These are phyloP conservation scores for Lactifluus echinatus DNA, from an alignment of 768 basidiomycete genomes.

Conservation along the genomic window DNA sequence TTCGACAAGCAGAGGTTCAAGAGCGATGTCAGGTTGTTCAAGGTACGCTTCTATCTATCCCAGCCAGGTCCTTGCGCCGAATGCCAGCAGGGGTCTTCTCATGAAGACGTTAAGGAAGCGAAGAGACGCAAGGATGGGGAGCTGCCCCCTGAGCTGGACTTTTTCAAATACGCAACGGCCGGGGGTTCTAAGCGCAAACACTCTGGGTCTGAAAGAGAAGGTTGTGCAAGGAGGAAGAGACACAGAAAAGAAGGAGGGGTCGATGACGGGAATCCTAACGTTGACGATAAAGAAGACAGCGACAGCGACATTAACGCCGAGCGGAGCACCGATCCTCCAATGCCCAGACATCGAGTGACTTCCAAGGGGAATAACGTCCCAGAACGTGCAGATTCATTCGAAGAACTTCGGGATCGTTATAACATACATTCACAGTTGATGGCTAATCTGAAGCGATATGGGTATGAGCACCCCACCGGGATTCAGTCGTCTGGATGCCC, in stretches of 20 bases:
- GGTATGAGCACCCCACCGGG: constrained; percentile 62
- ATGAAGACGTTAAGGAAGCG: constrained; percentile 22
- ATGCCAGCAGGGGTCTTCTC: constrained; percentile 23
- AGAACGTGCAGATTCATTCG: constrained; percentile 46
- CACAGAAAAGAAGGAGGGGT: constrained; percentile 16
- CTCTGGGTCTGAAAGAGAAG: constrained; percentile 7
- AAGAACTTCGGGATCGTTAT: constrained; percentile 49
- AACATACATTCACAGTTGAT: constrained; percentile 50
- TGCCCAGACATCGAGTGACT: constrained; percentile 53
- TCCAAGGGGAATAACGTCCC: constrained; percentile 70
- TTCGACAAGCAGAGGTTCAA: constrained; percentile 76
- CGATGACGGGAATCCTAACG: constrained; percentile 24
- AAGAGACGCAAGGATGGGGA: constrained; percentile 32
- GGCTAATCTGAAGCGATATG: constrained; percentile 51
- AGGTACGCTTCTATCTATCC: constrained; percentile 32
- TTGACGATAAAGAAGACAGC: constrained; percentile 23
- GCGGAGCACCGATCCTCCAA: constrained; percentile 21
- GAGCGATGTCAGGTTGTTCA: constrained; percentile 62
- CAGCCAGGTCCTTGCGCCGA: background rate
- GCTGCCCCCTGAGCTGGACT: constrained; percentile 76
- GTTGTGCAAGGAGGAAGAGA: constrained; percentile 7
- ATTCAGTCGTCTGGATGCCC: constrained; percentile 78
- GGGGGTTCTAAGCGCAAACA: constrained; percentile 45
- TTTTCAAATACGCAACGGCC: constrained; percentile 79
- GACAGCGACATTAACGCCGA: constrained; percentile 22